Evolutionary conservation across 768 basidiomycete genomes (phyloP).

Genomic region (Dendrothele bispora): DNA sequence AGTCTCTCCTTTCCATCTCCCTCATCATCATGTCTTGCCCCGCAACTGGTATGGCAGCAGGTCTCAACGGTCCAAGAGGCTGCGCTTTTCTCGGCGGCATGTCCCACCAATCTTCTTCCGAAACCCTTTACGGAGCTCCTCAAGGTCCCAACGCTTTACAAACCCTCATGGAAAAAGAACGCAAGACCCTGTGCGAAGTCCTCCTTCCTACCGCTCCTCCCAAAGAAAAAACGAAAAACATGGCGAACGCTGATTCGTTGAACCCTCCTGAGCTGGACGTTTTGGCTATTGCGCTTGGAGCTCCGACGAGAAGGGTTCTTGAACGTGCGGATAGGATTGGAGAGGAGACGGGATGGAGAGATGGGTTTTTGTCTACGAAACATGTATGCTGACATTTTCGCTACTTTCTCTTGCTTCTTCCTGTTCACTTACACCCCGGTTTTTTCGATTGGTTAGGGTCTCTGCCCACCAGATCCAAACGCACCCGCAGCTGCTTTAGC

Average conservation of each 20-base stretch:
- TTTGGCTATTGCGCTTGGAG: not conserved
- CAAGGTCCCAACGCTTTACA: conserved; percentile 2
- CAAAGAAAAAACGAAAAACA: not conserved
- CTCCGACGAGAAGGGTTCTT: not conserved
- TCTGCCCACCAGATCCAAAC: conserved; percentile 4
- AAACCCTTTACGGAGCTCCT: conserved; percentile 1
- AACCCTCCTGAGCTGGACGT: conserved; percentile 4
- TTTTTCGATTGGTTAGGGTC: not conserved
- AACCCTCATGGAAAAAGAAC: not conserved
- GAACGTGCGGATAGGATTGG: conserved; percentile 1
- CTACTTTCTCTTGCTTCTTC: no score
- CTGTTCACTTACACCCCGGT: no score
- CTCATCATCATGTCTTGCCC: not conserved
- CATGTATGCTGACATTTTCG: no score
- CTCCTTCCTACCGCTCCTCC: not conserved
- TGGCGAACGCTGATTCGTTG: not conserved
- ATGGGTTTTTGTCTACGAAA: conserved; percentile 4
- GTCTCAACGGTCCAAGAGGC: not conserved
- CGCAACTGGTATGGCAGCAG: not conserved
- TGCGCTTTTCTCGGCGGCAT: conserved; percentile 4
- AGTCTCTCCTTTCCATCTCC: not conserved
- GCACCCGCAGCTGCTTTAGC: not conserved
- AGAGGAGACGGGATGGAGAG: not conserved
- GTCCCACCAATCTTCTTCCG: not conserved
- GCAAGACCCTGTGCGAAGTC: not conserved